Evolutionary conservation across 139 green algal species (phyloP), one percentile per base, ranked within the genome.

Genomic region (Asterochloris sp.): DNA sequence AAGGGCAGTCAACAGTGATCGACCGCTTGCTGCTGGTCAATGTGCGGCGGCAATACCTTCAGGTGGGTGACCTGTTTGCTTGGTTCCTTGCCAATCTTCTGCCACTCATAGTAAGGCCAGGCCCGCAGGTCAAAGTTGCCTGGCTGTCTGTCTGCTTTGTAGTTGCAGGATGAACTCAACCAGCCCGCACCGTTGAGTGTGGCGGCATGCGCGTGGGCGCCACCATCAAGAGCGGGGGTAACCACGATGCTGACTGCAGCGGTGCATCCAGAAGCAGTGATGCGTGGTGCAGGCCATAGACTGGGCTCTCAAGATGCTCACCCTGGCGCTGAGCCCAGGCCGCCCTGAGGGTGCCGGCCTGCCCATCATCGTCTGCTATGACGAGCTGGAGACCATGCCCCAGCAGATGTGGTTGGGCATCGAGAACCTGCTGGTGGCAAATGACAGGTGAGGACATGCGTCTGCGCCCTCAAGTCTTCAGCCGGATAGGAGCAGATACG

Each of bases 251-350:
- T 54, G 38, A 54, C 38, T 54, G 38, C 38, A 54, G 38, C 6
- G 6, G 38, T 54, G 38, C 6, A 54, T 54, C 38, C 6, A 54
- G 38, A 54, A 6, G 38, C 38, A 54, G 38, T 26, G 28, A 9
- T 27, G 54, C 27, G 29, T n/a, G 11, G 17, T 84, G 76, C 84
- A 91, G 83, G 77, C 88, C 38, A 69, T 89, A 26, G 84, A 89
- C 69, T 97, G 92, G 92, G 86, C 91, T 63, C 84, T 85, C 77
- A 88, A 93, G 47, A 80, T 94, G 82, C 73, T 95, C 63, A 83
- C 85, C 15, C 81, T 93, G 29, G 82, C 84, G 27, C 47, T 95
- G 67, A 81, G 62, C 12, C 85, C 87, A 29, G 86, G 74, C 19
- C 73, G 81, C 68, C 69, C 26, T 21, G 64, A 62, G 26, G 69